Conservation (phyloP, 345 rosid species). For the Gossypium sturtianum region DNA sequence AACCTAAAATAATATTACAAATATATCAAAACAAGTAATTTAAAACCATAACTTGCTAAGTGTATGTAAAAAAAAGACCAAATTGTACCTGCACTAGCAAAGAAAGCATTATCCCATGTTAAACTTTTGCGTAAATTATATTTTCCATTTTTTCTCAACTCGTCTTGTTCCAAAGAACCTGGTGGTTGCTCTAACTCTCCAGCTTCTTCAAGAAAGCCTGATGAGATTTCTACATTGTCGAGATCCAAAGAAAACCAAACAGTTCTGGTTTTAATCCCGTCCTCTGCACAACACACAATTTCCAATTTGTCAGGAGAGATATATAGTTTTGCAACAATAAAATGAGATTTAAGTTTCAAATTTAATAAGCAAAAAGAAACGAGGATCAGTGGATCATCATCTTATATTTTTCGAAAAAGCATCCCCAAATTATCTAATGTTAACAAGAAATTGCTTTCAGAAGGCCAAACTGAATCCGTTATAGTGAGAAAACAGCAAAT, state of each 20-base stretch:
- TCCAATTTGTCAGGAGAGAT: neutral
- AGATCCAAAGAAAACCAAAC: conserved; percentile 20
- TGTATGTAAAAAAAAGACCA: neutral
- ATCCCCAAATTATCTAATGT: neutral
- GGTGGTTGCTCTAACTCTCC: conserved; percentile 31
- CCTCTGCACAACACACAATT: conserved; percentile 27
- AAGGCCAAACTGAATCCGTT: neutral
- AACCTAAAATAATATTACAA: conserved; percentile 36
- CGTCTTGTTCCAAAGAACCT: conserved; percentile 34
- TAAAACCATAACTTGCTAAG: neutral
- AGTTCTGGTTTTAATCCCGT: conserved; percentile 26
- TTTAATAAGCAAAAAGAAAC: neutral
- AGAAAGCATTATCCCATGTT: conserved; percentile 93
- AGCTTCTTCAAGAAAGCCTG: conserved; percentile 22
- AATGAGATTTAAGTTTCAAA: neutral
- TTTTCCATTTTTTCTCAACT: conserved; percentile 37
- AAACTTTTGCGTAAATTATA: conserved; percentile 76
- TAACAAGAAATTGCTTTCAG: neutral
- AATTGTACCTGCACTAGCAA: conserved; percentile 67
- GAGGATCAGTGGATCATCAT: neutral
- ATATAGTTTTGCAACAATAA: neutral
- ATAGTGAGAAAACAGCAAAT: neutral
- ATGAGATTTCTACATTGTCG: conserved; percentile 19
- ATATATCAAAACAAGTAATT: neutral
- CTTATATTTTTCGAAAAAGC: neutral